Base-by-base conservation (phyloP, 2,329 filamentous ascomycete genomes). In the Xylaria sp. region DNA sequence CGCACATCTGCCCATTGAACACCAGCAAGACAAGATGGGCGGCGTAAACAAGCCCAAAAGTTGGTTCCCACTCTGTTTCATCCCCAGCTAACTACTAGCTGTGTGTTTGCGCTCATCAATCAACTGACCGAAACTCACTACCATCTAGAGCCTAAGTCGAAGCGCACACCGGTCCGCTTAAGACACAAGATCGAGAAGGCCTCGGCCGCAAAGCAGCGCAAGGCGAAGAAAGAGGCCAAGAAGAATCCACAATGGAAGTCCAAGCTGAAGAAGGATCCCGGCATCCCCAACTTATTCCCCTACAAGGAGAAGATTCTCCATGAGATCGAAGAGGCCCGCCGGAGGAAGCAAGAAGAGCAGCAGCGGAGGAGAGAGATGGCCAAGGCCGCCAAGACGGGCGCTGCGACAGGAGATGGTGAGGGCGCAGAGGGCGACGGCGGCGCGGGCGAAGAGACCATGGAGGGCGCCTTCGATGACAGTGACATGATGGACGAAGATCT, bases 171-270 rank as follows among this genome's bases (percentile, higher is more conserved):
- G 54, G 92, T 95, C 78, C 94, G 96, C 69, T 88, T 99, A 78
- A 91, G 95, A 74, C 91, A 98, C 85, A 98, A 97, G 84, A 98
- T 99, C 82, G 89, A 97, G 80, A 99, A 99, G 84, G 91, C 92
- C 25, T 93, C 94, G 63, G 89, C 89, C 51, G 91, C 93, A 71
- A 99, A 99, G 86, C 94, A 97, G 83, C 90, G 91, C 80, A 99
- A 99, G 83, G 85, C 90, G 71, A 91, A 90, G 79, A 98, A 97
- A 86, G 86, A 90, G 66, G 94, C 92, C 65, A 98, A 97, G 85
- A 94, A 97, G 89, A 97, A 98, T 81, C 95, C 96, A 41, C 90
- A 97, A 93, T 98, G 96, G 94, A 90, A 92, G 75, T 94, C 94
- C 69, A 93, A 94, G 81, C 81, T 97, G 75, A 98, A 98, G 89